phyloP scores from a whole-genome alignment of 768 basidiomycete species.

The Hebeloma cylindrosporum region DNA sequence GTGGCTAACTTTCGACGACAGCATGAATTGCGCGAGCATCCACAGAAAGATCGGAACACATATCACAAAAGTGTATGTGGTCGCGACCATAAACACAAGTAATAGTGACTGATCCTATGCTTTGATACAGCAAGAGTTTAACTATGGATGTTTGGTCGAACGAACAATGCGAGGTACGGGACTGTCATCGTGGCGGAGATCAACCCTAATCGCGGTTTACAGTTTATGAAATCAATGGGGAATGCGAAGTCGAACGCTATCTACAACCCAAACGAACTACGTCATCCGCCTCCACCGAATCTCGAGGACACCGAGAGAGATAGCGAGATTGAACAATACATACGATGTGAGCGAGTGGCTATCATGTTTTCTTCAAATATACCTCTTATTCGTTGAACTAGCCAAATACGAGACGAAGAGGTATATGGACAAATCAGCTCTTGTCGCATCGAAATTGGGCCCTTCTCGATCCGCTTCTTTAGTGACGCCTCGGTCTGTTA shows the following conservation, averaged over 20 bases:
- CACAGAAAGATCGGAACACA: conserved; percentile 96
- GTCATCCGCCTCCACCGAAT: conserved; percentile 81
- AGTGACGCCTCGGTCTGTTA: conserved; percentile 19
- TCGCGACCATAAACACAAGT: neutral
- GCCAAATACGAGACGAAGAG: conserved; percentile 81
- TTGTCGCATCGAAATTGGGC: conserved; percentile 47
- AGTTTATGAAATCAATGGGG: conserved; percentile 81
- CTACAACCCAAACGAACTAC: conserved; percentile 82
- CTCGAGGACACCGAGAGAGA: conserved; percentile 79
- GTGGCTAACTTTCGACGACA: conserved; percentile 28
- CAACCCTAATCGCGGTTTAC: conserved; percentile 4
- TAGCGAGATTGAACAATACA: conserved; percentile 88
- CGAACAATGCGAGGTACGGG: conserved; percentile 88
- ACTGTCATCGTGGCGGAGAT: conserved; percentile 24
- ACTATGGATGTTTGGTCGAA: conserved; percentile 86
- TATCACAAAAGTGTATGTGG: conserved; percentile 83
- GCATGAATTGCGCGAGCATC: conserved; percentile 85
- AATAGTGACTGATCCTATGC: neutral
- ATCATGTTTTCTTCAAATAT: neutral
- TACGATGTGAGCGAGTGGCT: conserved; percentile 59
- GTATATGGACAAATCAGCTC: conserved; percentile 52
- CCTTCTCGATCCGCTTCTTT: conserved; percentile 41
- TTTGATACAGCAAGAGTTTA: conserved; percentile 75
- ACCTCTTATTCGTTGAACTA: conserved; percentile 27
- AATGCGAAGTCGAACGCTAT: conserved; percentile 78